Evolutionary conservation across 1,284 basidiomycete species (phyloP), one percentile per base, ranked within the genome.

Genomic region (Trichosporon ovoides): DNA sequence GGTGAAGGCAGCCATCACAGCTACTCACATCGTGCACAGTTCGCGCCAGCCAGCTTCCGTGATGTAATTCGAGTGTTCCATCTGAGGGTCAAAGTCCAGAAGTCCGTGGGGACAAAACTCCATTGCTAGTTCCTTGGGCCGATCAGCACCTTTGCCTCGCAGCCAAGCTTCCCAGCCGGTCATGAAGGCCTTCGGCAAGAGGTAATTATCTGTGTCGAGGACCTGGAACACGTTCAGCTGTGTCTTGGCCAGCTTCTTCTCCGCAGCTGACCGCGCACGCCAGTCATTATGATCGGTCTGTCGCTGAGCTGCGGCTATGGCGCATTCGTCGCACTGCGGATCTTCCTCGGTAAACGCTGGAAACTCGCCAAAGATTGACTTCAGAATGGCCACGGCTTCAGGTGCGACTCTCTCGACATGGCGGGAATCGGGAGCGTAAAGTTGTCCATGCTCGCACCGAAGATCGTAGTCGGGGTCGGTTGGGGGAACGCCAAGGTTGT

Each of bases 91-190:
- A 34, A 68, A 65, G 55, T 68, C 66, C 37, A 75, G 50, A 31
- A 59, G n/a, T 0, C 68, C 69, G 59, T 77, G 75, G n/a, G 58
- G 53, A 34, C 75, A 76, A 7, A 67, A 24, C 3, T 64, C 66
- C 49, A 66, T 55, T 7, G 0, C 28, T 0, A 66, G 46, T 14
- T 64, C 49, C 2, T 38, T 38, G 0, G 70, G 71, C 9, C 54
- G 43, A 0, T 20, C 36, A 2, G 51, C 50, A 0, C 40, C 48
- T 3, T 46, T 20, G 22, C 43, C 43, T 14, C 14, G 38, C 35
- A 68, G 36, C 22, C 66, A 70, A 7, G 19, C 52, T 3, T 59
- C 22, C 70, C 70, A 73, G n/a, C 46, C 40, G 9, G 57, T 38
- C 3, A 53, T 28, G 53, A 70, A 75, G 13, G 16, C 13, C 11